These are phyloP conservation scores for Chenopodium album DNA, from an alignment of 148 eudicot species.

Conservation along the genomic window DNA sequence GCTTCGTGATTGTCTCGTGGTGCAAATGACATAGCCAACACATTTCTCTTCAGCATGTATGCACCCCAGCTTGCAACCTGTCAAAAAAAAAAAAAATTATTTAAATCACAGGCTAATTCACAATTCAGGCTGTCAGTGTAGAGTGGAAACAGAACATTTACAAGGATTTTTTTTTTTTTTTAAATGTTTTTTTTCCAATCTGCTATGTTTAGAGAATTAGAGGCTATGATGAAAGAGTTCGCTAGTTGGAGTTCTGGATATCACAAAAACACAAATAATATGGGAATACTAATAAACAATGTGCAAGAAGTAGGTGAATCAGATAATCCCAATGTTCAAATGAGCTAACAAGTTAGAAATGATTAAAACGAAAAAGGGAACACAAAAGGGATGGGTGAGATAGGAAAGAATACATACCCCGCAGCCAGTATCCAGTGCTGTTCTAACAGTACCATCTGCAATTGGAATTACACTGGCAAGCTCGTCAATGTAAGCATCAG, in stretches of 20 bases:
- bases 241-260: background rate
- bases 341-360: background rate
- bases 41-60: conserved; percentile 61
- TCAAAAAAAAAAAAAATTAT: background rate
- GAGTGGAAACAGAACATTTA: background rate
- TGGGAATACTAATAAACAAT: background rate
- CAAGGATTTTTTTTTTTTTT: background rate
- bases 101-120: background rate
- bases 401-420: conserved; percentile 48
- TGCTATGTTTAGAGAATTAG: background rate
- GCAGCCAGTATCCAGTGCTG: conserved; percentile 82
- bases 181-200: background rate
- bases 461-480: conserved; percentile 83
- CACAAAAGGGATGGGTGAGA: background rate
- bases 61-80: conserved; percentile 96
- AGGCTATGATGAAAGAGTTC: background rate
- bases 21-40: conserved; percentile 80
- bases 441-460: conserved; percentile 64
- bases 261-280: background rate
- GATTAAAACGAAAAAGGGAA: background rate
- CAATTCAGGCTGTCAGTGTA: background rate
- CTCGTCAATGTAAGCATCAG: conserved; percentile 83
- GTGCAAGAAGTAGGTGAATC: background rate
- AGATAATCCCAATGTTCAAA: background rate
- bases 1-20: conserved; percentile 82